Conservation (phyloP, 1,139 yeast genomes). For the Candida tropicalis region DNA sequence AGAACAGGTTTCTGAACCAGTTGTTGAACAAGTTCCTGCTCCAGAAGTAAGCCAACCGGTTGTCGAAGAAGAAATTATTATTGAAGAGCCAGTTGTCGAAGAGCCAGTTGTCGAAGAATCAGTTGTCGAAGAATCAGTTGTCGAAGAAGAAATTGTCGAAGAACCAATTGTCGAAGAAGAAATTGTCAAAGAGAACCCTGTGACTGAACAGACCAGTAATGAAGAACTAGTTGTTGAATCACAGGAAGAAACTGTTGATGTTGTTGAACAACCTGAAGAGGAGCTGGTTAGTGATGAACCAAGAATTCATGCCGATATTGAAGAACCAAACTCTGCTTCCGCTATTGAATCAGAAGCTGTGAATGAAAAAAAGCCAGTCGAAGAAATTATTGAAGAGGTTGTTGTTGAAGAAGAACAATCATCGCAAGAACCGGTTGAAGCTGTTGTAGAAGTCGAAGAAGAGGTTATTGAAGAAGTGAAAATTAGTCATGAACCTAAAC, state of each 20-base stretch:
- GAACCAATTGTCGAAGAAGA: background rate
- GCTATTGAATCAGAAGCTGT: constrained; percentile 9
- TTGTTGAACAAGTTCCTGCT: background rate
- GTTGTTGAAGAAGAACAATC: constrained; percentile 7
- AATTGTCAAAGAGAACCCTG: constrained; percentile 5
- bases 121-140: constrained; percentile 3
- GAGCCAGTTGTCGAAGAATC: constrained; percentile 5
- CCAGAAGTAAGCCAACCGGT: too few relatives aligned
- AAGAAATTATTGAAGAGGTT: constrained; percentile 11
- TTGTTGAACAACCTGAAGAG: background rate
- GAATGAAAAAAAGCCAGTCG: too few relatives aligned
- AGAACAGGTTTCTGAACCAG: constrained; percentile 6
- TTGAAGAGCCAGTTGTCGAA: background rate
- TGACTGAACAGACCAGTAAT: constrained; percentile 4
- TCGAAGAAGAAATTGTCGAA: background rate
- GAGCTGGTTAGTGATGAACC: background rate
- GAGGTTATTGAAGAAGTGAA: background rate
- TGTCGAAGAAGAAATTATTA: background rate
- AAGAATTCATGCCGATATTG: background rate
- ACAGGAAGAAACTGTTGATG: constrained; percentile 4
- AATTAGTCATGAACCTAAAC: background rate
- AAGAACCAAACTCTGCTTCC: background rate
- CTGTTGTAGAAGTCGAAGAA: constrained; percentile 4
- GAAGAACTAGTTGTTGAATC: constrained; percentile 5
- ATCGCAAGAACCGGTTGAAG: constrained; percentile 7